Evolutionary conservation across 2,329 filamentous ascomycete species (phyloP), one percentile per base, ranked within the genome.

Genomic region (Zelopaecilomyces penicillatus): DNA sequence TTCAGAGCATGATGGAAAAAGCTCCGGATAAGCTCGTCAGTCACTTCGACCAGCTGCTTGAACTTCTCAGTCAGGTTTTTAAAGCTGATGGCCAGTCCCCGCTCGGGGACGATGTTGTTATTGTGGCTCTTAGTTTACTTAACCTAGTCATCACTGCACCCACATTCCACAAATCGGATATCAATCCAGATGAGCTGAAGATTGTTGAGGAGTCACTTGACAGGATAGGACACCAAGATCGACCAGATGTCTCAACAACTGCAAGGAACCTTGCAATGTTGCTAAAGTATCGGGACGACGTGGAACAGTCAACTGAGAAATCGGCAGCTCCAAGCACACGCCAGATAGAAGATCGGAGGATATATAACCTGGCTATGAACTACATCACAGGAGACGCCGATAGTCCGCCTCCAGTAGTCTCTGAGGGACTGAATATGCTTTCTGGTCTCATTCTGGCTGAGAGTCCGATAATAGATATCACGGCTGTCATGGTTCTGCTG

Each of bases 391-490:
- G 63, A 30, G 68, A 74, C 26, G 59, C 66, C 4, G 80, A 84
- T 49, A 80, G 77, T 2, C 80, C 81, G 1, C 73, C 82, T 1
- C 82, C 82, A 0, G 79, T 85, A n/a, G 73, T 80, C 3, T 77
- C 76, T 0, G 80, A 85, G 55, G 82, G 82, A 0, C 63, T 85
- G 6, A 76, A 77, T 40, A 65, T 85, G 2, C 60, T 85, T 8
- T 76, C 77, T 0, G 63, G 59, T 3, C 66, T 88, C 6, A 74
- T 88, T 34, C 52, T 68, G 27, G 61, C 72, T 0, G 65, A 69
- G 34, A 78, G 78, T 36, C 62, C 80, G 0, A 67, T 82, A 7
- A 59, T 88, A 11, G 83, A 88, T 55, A 73, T 87, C n/a, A 78
- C 78, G 1, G 74, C 80, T 1, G 69, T 80, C 3, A 67, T 83